A percentile compares a stretch with the other conserved stretches of the same genome.
Evolutionary conservation across 257 asterid genomes (phyloP).

Genomic region (Oldenlandia corymbosa): DNA sequence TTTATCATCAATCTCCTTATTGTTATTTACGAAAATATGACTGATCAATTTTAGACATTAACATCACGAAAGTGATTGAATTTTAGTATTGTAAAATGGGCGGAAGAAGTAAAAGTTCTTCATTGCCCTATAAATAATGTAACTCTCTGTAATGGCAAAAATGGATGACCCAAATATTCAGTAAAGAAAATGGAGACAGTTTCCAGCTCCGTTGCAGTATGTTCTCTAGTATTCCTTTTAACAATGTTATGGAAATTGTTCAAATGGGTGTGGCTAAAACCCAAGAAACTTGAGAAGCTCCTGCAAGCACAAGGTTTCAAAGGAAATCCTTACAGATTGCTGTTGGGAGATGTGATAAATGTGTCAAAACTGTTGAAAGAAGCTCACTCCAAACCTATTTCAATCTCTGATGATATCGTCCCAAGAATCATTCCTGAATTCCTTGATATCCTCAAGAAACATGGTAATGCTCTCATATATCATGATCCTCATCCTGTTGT

Average conservation of each 20-base stretch:
- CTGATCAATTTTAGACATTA: too few species aligned
- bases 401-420: conserved; percentile 3
- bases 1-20: too few species aligned
- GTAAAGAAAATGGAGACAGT: not conserved
- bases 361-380: not conserved
- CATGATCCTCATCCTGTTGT: not conserved
- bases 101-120: too few species aligned
- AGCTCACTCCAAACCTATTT: conserved; percentile 5
- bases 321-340: conserved; percentile 10
- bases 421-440: conserved; percentile 9
- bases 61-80: too few species aligned
- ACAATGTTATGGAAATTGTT: conserved; percentile 3
- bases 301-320: conserved; percentile 11
- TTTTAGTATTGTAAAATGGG: too few species aligned
- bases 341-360: conserved; percentile 3
- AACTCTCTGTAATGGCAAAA: too few species aligned
- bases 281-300: conserved; percentile 8
- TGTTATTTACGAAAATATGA: too few species aligned
- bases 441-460: conserved; percentile 1
- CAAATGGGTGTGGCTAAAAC: conserved; percentile 13
- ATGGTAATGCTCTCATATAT: not conserved
- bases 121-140: too few species aligned
- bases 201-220: not conserved
- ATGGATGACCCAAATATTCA: too few species aligned
- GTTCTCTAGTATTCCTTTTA: not conserved